Percentiles rank a stretch among this genome's conserved stretches.
phyloP scores from a whole-genome alignment of 352 stramenopile species.

The Phytophthora citricola region DNA sequence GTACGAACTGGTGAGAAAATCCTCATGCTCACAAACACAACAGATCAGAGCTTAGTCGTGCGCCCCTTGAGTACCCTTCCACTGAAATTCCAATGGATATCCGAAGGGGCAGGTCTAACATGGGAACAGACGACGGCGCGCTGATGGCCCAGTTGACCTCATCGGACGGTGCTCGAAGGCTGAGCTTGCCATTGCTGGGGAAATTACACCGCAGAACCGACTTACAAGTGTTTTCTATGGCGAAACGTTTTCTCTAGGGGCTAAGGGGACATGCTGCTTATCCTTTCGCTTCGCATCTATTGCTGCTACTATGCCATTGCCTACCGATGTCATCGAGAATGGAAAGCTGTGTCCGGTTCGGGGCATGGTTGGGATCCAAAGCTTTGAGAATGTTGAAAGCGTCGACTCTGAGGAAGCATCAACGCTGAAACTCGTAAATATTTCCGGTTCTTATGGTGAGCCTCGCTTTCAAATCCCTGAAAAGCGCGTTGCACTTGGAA shows the following conservation, averaged over 20 bases:
- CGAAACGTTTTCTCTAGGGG: conserved; percentile 46
- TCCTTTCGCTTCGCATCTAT: conserved; percentile 78
- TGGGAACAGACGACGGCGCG: conserved; percentile 11
- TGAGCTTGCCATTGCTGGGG: conserved; percentile 15
- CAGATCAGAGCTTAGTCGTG: conserved; percentile 55
- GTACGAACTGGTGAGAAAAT: conserved; percentile 20
- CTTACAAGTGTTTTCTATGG: conserved; percentile 59
- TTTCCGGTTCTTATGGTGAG: conserved; percentile 73
- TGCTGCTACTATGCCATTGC: conserved; percentile 56
- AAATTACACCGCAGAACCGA: conserved; percentile 1
- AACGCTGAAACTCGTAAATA: conserved; percentile 70
- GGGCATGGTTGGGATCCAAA: conserved; percentile 82
- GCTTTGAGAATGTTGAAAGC: conserved; percentile 43
- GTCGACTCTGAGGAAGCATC: conserved; percentile 45
- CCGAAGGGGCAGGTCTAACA: conserved; percentile 6
- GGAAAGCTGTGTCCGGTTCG: conserved; percentile 65
- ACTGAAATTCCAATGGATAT: conserved; percentile 65
- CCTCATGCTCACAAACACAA: conserved; percentile 70
- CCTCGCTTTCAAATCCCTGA: conserved; percentile 62
- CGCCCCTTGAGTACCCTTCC: conserved; percentile 78
- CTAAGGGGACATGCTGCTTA: conserved; percentile 59
- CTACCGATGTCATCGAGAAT: conserved; percentile 59
- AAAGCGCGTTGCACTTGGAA: conserved; percentile 68
- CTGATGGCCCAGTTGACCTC: conserved; percentile 40
- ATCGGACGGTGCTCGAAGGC: conserved; percentile 35